A percentile compares a stretch with the other conserved stretches of the same genome.
Conservation (phyloP, 163 green algal genomes). For the Scenedesmus sp. region DNA sequence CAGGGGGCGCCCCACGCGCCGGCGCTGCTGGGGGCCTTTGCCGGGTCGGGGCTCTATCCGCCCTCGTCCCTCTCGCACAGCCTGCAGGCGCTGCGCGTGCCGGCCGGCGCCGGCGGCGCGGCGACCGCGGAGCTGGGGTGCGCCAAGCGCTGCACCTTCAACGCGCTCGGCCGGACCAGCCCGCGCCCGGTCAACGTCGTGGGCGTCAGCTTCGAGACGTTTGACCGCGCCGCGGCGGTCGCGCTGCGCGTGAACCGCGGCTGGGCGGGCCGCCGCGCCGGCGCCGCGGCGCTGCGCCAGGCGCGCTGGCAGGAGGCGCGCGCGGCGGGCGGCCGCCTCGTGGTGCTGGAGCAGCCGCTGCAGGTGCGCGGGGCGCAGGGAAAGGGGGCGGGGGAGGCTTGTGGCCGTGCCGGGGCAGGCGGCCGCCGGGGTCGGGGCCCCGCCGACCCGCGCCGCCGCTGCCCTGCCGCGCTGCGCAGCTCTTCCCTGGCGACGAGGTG, state of each 20-base stretch:
- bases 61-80: constrained; percentile 8
- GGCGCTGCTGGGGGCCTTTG: constrained; percentile 12
- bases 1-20: not conserved
- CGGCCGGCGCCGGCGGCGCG: not conserved
- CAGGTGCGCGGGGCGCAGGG: not conserved
- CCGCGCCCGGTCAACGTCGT: constrained; percentile 34
- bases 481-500: constrained; percentile 26
- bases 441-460: not conserved
- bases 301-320: not conserved
- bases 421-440: not conserved
- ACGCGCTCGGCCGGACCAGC: not conserved
- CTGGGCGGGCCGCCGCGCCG: not conserved
- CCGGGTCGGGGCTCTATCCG: constrained; percentile 28
- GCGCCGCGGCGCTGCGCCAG: not conserved
- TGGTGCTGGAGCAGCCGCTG: constrained; percentile 13
- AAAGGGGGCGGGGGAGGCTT: not conserved
- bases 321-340: not conserved
- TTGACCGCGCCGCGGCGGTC: constrained; percentile 18
- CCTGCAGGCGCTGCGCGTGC: constrained; percentile 8
- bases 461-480: not conserved
- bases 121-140: constrained; percentile 10
- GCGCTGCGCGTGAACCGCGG: constrained; percentile 22
- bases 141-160: constrained; percentile 33
- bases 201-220: constrained; percentile 21
- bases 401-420: not conserved